A percentile compares a stretch with the other conserved stretches of the same genome.
phyloP scores from a whole-genome alignment of 441 rosid genomes.

The Flueggea neowawraea region DNA sequence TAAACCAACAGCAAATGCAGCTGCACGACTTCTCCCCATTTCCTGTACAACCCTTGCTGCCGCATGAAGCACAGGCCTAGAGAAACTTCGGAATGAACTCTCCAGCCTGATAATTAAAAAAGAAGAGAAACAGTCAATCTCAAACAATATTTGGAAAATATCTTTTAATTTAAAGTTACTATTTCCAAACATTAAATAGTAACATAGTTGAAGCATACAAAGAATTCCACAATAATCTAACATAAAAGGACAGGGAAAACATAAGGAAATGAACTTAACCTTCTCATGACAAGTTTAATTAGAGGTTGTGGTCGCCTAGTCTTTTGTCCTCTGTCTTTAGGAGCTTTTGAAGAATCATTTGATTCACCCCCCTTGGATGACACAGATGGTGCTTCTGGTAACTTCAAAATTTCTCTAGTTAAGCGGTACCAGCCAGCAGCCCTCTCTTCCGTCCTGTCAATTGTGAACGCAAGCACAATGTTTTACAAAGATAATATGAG shows the following conservation, averaged over 20 bases:
- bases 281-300: constrained; percentile 98
- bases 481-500: background rate
- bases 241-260: background rate
- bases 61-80: constrained; percentile 99
- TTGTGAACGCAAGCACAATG: constrained; percentile 10
- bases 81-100: constrained; percentile 98
- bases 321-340: constrained; percentile 85
- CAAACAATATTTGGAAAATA: background rate
- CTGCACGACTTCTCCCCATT: constrained; percentile 99
- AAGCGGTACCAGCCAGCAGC: constrained; percentile 99
- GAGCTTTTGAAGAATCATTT: constrained; percentile 41
- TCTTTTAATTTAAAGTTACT: too few relatives aligned
- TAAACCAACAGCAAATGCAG: constrained; percentile 94
- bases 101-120: constrained; percentile 61
- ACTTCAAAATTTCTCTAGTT: constrained; percentile 95
- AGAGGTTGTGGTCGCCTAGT: constrained; percentile 98
- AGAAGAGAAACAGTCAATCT: background rate
- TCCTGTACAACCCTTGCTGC: constrained; percentile 99
- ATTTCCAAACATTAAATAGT: too few relatives aligned
- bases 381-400: constrained; percentile 93
- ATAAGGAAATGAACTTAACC: constrained; percentile 38
- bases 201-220: background rate
- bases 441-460: constrained; percentile 87
- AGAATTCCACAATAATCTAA: background rate
- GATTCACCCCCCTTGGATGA: constrained; percentile 50